Evolutionary conservation across 371 early-diverging fungal genomes (phyloP).

Genomic region (Saksenaea oblongispora): DNA sequence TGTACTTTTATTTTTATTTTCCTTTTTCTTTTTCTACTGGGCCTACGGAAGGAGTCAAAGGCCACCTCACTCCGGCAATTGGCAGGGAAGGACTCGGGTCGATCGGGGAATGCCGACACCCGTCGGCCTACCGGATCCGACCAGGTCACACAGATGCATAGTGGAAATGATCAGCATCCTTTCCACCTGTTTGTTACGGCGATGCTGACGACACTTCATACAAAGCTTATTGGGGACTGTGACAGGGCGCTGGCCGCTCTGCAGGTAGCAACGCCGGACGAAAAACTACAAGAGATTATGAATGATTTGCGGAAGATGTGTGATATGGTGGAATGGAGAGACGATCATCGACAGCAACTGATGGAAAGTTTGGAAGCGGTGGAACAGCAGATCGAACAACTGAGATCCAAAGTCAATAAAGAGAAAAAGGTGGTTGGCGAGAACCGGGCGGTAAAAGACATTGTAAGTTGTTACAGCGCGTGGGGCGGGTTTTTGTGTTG

Average conservation of each 20-base stretch:
- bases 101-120: constrained; percentile 6
- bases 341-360: constrained; percentile 5
- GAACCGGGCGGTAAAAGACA: constrained; percentile 25
- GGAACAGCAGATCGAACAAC: constrained; percentile 13
- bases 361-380: constrained; percentile 10
- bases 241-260: constrained; percentile 28
- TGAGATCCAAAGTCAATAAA: background rate
- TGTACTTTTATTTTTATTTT: background rate
- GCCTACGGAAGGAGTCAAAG: constrained; percentile 27
- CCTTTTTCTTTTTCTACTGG: no score
- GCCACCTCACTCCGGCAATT: constrained; percentile 34
- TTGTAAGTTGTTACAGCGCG: constrained; percentile 25
- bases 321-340: constrained; percentile 46
- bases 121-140: constrained; percentile 9
- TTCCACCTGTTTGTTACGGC: constrained; percentile 28
- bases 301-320: constrained; percentile 43
- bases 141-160: background rate
- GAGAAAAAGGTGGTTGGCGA: constrained; percentile 5
- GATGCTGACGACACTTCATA: constrained; percentile 47
- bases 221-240: constrained; percentile 39
- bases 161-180: background rate
- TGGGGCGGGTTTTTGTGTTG: background rate
- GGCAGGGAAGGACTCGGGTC: constrained; percentile 21
- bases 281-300: constrained; percentile 26
- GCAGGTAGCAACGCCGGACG: constrained; percentile 15